Conservation (phyloP, 345 rosid genomes). For the Salix purpurea region DNA sequence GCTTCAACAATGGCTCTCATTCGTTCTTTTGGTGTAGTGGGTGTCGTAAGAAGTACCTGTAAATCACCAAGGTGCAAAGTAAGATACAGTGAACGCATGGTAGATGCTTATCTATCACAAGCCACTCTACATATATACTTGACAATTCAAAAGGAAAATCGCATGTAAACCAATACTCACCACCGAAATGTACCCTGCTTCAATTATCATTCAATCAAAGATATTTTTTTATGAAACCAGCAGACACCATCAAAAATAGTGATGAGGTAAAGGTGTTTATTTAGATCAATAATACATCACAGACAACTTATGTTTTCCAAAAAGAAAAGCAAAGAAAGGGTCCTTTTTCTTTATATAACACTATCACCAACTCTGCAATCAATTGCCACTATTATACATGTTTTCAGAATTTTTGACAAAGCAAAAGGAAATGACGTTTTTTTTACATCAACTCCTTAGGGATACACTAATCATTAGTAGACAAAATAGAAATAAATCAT, state of each 20-base stretch:
- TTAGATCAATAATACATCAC: background rate
- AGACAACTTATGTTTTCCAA: background rate
- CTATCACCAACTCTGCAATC: background rate
- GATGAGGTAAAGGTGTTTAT: background rate
- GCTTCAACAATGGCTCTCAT: constrained; percentile 84
- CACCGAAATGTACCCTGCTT: background rate
- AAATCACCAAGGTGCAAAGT: background rate
- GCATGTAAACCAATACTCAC: background rate
- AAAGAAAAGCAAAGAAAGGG: background rate
- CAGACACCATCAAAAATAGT: background rate
- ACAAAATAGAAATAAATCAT: background rate
- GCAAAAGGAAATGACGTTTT: background rate
- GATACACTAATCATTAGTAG: background rate
- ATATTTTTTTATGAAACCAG: background rate
- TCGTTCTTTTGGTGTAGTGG: constrained; percentile 65
- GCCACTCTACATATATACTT: background rate
- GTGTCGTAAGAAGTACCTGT: constrained; percentile 83
- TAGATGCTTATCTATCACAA: background rate
- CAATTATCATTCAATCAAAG: background rate
- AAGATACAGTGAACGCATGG: background rate
- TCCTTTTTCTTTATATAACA: background rate
- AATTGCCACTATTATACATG: background rate
- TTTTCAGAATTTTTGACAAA: background rate
- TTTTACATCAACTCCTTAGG: background rate
- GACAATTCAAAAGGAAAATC: background rate